A percentile compares a stretch with the other conserved stretches of the same genome.
Evolutionary conservation across 129 eudicot species (phyloP).

Genomic region (Calendula officinalis): DNA sequence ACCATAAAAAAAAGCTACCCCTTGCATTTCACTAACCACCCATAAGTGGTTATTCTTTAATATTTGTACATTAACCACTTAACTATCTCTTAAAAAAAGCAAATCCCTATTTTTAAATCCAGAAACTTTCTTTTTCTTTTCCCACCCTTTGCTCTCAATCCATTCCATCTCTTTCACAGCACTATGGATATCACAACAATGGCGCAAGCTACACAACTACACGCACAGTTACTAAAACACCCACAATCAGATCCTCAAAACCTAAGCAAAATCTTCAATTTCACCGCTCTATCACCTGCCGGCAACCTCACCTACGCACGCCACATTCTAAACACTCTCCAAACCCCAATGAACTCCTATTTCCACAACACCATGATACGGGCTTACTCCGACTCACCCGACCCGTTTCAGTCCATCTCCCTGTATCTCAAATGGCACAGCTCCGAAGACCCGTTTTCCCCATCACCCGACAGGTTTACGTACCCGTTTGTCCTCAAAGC

Average conservation of each 20-base stretch:
- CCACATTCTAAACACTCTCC: slow-evolving; percentile 44
- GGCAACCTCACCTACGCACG: slow-evolving; percentile 53
- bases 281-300: slow-evolving; percentile 54
- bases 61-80: too few relatives aligned
- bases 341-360: slow-evolving; percentile 41
- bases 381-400: slow-evolving; percentile 42
- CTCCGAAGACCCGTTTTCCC: slow-evolving; percentile 10
- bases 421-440: slow-evolving; percentile 43
- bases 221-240: slow-evolving; percentile 47
- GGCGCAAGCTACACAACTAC: slow-evolving; percentile 53
- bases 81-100: too few relatives aligned
- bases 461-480: slow-evolving; percentile 49
- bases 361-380: slow-evolving; percentile 61
- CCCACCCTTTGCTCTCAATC: not conserved
- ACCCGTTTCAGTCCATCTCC: slow-evolving; percentile 40
- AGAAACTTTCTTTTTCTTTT: too few relatives aligned
- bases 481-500: slow-evolving; percentile 55
- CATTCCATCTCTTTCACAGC: not conserved
- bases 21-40: too few relatives aligned
- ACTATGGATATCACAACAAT: slow-evolving; percentile 54
- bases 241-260: slow-evolving; percentile 27
- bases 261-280: slow-evolving; percentile 51
- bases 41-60: too few relatives aligned
- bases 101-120: too few relatives aligned
- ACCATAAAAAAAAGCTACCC: too few relatives aligned